Base-by-base conservation (phyloP, 2,329 filamentous ascomycete genomes). In the Phaeosphaeriaceae sp. region DNA sequence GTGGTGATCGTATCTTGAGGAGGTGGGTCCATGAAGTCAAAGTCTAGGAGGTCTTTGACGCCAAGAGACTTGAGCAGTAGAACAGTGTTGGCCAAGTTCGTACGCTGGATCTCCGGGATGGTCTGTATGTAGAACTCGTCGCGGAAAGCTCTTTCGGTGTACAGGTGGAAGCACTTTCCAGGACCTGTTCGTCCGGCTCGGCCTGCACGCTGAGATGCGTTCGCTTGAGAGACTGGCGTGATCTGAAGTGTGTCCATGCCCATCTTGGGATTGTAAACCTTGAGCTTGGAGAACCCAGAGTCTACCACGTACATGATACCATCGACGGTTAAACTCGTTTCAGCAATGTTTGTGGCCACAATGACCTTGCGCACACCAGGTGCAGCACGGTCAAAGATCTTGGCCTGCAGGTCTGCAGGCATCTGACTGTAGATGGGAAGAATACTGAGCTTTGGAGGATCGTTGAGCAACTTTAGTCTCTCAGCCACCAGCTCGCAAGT, bases 251-350 rank as follows among this genome's bases (percentile, higher is more conserved):
- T 97, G 72, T 99, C 95, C 95, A 99, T 99, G 56, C 95, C 95
- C 92, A 99, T 98, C 53, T 93, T 91, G 6, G 95, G 93, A 71
- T 99, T 99, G 80, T 98, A 99, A 4, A 99, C 95, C 76, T 99
- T 99, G 74, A 98, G 86, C 77, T 99, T 99, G 1, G 93, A 96
- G 77, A 94, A 99, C 0, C 95, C 95, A 1, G 92, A 89, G 76
- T 99, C 95, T 4, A 99, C 95, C 21, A 99, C 95, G 71, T 97
- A 99, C 90, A 98, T 98, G 79, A 99, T 99, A 65, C 95, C 95
- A 73, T 99, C 95, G 6, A 99, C 95, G 0, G 95, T 99, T 80
- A 99, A 83, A 83, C 93, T 97, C 0, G 95, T 99, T 78, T 99
- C 95, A 1, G 95, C 95, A 77, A 99, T 99, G 71, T 99, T 99